A percentile compares a stretch with the other conserved stretches of the same genome.
phyloP scores from a whole-genome alignment of 306 rosid genomes.

The Begonia masoniana region DNA sequence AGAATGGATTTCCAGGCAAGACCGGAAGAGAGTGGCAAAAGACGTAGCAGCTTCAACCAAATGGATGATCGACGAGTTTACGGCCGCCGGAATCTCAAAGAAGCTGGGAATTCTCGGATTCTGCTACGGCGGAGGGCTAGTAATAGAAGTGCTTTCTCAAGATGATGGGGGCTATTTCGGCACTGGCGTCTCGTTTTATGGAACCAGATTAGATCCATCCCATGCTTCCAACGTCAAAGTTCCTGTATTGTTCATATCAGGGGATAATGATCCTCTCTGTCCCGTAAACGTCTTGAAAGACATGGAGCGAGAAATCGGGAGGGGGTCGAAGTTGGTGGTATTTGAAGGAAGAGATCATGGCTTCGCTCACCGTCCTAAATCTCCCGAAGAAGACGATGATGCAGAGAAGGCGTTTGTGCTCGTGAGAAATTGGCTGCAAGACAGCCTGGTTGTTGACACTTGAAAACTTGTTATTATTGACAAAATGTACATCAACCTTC shows the following conservation, averaged over 20 bases:
- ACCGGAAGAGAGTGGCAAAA: conserved; percentile 32
- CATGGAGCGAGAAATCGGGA: conserved; percentile 25
- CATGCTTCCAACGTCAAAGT: conserved; percentile 32
- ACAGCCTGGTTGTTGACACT: conserved; percentile 24
- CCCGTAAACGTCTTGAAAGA: conserved; percentile 24
- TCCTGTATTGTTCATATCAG: conserved; percentile 53
- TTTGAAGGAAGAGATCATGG: conserved; percentile 70
- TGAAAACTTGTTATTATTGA: background rate
- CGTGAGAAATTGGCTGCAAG: conserved; percentile 57
- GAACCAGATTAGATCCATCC: conserved; percentile 33
- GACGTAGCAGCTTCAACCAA: conserved; percentile 41
- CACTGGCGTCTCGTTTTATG: conserved; percentile 54
- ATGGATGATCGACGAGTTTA: conserved; percentile 72
- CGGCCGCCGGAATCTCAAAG: conserved; percentile 50
- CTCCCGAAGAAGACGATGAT: conserved; percentile 68
- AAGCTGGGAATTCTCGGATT: conserved; percentile 65
- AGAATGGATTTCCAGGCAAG: conserved; percentile 37
- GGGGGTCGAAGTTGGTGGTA: conserved; percentile 31
- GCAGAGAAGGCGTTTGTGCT: conserved; percentile 61
- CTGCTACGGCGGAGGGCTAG: conserved; percentile 61
- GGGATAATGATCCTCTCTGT: conserved; percentile 64
- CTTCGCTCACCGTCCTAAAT: conserved; percentile 65
- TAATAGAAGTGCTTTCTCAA: conserved; percentile 48
- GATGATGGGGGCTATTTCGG: conserved; percentile 46
- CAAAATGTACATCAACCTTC: no score